These are phyloP conservation scores for Coniochaeta sp. DNA, from an alignment of 2,329 filamentous ascomycete genomes.

Conservation along the genomic window DNA sequence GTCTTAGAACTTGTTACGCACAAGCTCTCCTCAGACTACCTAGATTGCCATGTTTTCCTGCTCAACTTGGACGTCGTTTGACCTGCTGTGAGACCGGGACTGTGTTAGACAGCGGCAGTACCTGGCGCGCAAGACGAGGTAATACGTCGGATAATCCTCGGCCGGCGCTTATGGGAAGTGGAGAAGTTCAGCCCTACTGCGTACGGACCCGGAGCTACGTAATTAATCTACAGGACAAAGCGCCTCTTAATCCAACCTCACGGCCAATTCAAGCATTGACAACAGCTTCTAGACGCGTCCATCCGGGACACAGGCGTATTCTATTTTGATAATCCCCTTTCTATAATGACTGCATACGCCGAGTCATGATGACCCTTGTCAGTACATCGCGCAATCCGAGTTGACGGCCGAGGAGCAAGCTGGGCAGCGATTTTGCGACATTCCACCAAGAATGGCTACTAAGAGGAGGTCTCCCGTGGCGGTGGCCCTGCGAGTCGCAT, in stretches of 20 bases:
- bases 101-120: not conserved
- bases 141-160: not conserved
- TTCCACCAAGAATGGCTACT: conserved; percentile 2
- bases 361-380: not conserved
- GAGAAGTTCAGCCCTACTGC: not conserved
- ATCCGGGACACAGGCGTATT: not conserved
- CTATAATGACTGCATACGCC: not conserved
- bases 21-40: no score
- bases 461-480: conserved; percentile 32
- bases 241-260: not conserved
- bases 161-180: not conserved
- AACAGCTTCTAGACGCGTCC: not conserved
- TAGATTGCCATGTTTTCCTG: no score
- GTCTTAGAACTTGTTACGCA: no score
- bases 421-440: not conserved
- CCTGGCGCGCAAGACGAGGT: not conserved
- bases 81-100: no score
- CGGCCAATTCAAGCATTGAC: not conserved
- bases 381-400: not conserved
- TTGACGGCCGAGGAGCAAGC: not conserved
- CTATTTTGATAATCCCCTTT: not conserved
- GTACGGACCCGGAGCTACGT: not conserved
- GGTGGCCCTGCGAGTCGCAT: conserved; percentile 71
- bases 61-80: no score
- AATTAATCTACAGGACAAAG: not conserved